Evolutionary conservation across 2,329 filamentous ascomycete genomes (phyloP).

Genomic region (Fusarium nygamai): DNA sequence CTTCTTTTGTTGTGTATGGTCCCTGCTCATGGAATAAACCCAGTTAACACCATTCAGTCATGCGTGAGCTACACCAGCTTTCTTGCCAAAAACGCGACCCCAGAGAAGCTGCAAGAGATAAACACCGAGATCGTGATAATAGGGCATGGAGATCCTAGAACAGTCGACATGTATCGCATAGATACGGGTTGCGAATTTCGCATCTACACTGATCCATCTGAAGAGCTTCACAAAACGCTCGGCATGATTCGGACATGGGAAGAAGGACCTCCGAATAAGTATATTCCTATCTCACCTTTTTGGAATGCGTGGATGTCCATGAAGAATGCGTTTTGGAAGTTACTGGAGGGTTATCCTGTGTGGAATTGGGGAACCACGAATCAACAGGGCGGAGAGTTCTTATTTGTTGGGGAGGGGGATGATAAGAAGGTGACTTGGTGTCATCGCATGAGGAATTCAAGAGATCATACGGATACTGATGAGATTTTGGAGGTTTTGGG

Average conservation of each 20-base stretch:
- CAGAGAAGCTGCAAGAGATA: conserved; percentile 7
- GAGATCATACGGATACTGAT: conserved; percentile 22
- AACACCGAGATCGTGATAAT: conserved; percentile 23
- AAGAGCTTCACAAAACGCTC: conserved; percentile 11
- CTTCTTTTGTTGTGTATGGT: conserved; percentile 20
- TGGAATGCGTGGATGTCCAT: neutral
- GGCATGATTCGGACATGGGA: conserved; percentile 21
- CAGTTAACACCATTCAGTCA: conserved; percentile 1
- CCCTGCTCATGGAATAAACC: accelerated
- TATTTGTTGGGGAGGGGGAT: conserved; percentile 9
- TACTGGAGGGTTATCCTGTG: neutral
- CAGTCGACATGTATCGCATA: conserved; percentile 19
- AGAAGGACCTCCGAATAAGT: conserved; percentile 2
- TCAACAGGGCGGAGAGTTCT: conserved; percentile 25
- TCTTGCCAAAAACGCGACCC: conserved; percentile 5
- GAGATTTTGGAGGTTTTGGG: conserved; percentile 19
- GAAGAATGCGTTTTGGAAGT: neutral
- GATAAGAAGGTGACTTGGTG: conserved; percentile 17
- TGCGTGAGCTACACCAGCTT: conserved; percentile 16
- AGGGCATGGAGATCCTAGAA: neutral
- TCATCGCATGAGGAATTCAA: conserved; percentile 16
- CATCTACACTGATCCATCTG: conserved; percentile 19
- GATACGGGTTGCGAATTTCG: conserved; percentile 24
- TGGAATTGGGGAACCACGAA: conserved; percentile 1
- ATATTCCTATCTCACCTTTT: neutral